Evolutionary conservation across 2,329 filamentous ascomycete genomes (phyloP), one percentile per base, ranked within the genome.

Genomic region (Nemania sp.): DNA sequence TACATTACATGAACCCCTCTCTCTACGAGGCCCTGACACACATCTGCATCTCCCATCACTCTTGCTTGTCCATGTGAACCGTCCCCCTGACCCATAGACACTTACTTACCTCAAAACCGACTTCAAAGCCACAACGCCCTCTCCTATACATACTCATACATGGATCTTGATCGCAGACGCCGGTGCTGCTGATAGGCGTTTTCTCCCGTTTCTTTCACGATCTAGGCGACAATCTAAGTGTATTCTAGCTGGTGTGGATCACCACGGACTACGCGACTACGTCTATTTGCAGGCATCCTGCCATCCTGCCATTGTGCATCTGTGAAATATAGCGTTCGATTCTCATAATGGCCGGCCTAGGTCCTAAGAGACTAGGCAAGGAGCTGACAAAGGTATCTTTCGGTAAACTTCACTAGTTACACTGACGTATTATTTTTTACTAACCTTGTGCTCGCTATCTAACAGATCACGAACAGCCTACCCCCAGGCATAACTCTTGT

Each of bases 401-500:
- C 38, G 18, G 60, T 43, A 49, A 53, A 22, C 43, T 47, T 29
- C 15, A 15, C 41, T 26, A 61, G 22, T 52, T 22, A 41, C 27
- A 51, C 62, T 22, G n/a, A 45, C 47, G 18, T 29, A 10, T 20
- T 27, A 54, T 54, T 1, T n/a, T n/a, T 47, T 55, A 41, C 52
- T 69, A 26, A 54, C 43, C 69, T 26, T 11, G 24, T 15, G 6
- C 11, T 54, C 13, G 8, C 38, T n/a, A 24, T 13, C 22, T 52
- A 8, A 24, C 47, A 90, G 87, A 87, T 89, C 71, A 81, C 83
- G 57, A 85, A 82, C 69, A 85, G 83, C 68, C 77, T 90, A 45
- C 89, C 90, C 47, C 88, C 89, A 20, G 89, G 89, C 61, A 97
- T 99, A 79, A 85, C 88, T 56, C 88, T 98, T 56, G 89, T 97